A percentile compares a stretch with the other conserved stretches of the same genome.
These are phyloP conservation scores for Rhodotorula sp. DNA, from an alignment of 1,284 basidiomycete species.

Conservation along the genomic window DNA sequence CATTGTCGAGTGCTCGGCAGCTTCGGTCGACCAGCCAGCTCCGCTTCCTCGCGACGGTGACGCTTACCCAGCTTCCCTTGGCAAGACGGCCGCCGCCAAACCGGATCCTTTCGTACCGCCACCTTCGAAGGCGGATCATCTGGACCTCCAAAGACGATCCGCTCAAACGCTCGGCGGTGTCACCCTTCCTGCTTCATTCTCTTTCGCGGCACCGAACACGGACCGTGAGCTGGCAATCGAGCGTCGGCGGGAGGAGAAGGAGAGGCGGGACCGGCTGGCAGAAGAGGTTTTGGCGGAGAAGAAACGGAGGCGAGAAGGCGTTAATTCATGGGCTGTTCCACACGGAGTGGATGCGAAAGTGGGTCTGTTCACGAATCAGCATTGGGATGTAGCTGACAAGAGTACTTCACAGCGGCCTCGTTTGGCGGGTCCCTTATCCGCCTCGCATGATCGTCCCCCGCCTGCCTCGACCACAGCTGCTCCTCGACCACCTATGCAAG, in stretches of 20 bases:
- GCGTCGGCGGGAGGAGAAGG: constrained; percentile 10
- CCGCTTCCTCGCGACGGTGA: not conserved
- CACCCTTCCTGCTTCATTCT: constrained; percentile 19
- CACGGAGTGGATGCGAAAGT: too few relatives aligned
- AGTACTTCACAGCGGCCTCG: too few relatives aligned
- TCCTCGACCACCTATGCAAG: not conserved
- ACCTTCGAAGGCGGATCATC: not conserved
- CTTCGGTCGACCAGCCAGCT: not conserved
- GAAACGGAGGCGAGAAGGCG: constrained; percentile 5
- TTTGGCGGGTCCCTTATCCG: not conserved
- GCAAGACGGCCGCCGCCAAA: too few relatives aligned
- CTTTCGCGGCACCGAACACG: not conserved
- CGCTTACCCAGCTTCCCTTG: too few relatives aligned
- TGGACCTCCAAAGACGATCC: not conserved
- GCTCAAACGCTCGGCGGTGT: constrained; percentile 1
- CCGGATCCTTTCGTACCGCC: not conserved
- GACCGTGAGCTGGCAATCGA: not conserved
- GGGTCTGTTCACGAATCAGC: too few relatives aligned
- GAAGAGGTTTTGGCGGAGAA: constrained; percentile 5
- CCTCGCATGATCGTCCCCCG: not conserved
- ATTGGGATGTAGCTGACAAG: too few relatives aligned
- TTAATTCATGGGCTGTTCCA: not conserved
- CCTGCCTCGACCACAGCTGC: not conserved
- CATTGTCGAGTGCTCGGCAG: too few relatives aligned
- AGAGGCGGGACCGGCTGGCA: constrained; percentile 9